Conservation (phyloP, 2,329 filamentous ascomycete species). For the Aspergillus uvarum region DNA sequence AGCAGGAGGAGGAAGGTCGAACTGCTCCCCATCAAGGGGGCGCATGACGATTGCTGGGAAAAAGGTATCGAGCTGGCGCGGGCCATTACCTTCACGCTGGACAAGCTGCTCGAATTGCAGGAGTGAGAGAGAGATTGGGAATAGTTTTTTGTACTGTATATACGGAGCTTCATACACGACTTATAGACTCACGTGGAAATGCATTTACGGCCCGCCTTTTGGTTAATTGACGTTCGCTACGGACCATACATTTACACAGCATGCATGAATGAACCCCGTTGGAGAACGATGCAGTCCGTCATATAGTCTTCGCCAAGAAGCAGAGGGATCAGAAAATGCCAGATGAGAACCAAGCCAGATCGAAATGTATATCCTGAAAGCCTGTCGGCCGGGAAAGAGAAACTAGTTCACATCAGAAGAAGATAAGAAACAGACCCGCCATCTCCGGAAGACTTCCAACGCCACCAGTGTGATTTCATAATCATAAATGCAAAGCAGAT, state of each 20-base stretch:
- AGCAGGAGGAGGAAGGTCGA: conserved; percentile 40
- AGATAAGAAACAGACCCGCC: conserved; percentile 24
- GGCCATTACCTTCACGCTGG: conserved; percentile 35
- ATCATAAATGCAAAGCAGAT: conserved; percentile 32
- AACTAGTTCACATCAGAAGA: conserved; percentile 27
- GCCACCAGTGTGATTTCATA: conserved; percentile 22
- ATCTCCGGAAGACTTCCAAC: conserved; percentile 26
- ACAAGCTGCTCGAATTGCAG: conserved; percentile 28
- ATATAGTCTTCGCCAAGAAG: neutral
- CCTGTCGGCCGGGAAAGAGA: conserved; percentile 12
- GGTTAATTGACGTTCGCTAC: neutral
- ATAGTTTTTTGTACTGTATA: neutral
- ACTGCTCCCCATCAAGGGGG: conserved; percentile 37
- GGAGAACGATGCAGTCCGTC: neutral
- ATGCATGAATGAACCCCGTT: neutral
- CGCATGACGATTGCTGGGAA: conserved; percentile 46
- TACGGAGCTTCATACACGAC: neutral
- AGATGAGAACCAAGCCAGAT: neutral
- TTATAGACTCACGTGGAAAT: neutral
- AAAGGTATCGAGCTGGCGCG: conserved; percentile 42
- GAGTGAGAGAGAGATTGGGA: neutral
- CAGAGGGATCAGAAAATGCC: neutral
- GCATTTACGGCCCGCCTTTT: neutral
- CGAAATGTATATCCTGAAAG: conserved; percentile 13
- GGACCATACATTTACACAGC: neutral